phyloP scores from a whole-genome alignment of 2,329 filamentous ascomycete genomes.

The Colletotrichum gigasporum region DNA sequence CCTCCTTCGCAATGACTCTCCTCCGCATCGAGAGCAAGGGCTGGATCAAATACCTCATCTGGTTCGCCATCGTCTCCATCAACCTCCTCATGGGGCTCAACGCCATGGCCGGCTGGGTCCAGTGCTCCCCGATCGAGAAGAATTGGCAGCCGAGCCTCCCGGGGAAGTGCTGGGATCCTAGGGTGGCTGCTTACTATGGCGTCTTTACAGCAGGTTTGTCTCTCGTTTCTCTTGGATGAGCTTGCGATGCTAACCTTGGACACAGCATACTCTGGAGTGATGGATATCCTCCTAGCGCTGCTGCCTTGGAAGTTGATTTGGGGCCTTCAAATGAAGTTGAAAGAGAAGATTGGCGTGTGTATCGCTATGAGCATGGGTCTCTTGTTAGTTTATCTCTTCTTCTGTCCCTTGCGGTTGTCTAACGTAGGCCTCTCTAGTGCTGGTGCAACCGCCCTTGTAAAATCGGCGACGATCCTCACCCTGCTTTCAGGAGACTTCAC shows the following conservation, averaged over 20 bases:
- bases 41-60: slow-evolving; percentile 38
- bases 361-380: slow-evolving; percentile 32
- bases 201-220: slow-evolving; percentile 31
- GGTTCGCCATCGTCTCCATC: slow-evolving; percentile 44
- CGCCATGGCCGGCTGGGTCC: slow-evolving; percentile 34
- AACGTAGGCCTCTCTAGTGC: slow-evolving; percentile 20
- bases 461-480: slow-evolving; percentile 24
- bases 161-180: slow-evolving; percentile 28
- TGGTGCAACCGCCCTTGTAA: slow-evolving; percentile 32
- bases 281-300: slow-evolving; percentile 26
- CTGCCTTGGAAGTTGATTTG: slow-evolving; percentile 31
- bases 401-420: neutral
- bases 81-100: slow-evolving; percentile 37
- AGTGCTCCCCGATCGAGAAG: slow-evolving; percentile 28
- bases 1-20: slow-evolving; percentile 49
- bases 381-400: slow-evolving; percentile 6
- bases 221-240: neutral
- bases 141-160: slow-evolving; percentile 8
- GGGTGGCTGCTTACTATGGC: slow-evolving; percentile 19
- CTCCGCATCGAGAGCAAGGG: slow-evolving; percentile 41
- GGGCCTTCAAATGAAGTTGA: slow-evolving; percentile 26
- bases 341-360: slow-evolving; percentile 29
- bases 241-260: neutral
- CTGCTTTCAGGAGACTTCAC: slow-evolving; percentile 23
- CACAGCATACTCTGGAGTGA: slow-evolving; percentile 15